phyloP scores from a whole-genome alignment of 257 asterid species.

The Jaltomata sinuosa region DNA sequence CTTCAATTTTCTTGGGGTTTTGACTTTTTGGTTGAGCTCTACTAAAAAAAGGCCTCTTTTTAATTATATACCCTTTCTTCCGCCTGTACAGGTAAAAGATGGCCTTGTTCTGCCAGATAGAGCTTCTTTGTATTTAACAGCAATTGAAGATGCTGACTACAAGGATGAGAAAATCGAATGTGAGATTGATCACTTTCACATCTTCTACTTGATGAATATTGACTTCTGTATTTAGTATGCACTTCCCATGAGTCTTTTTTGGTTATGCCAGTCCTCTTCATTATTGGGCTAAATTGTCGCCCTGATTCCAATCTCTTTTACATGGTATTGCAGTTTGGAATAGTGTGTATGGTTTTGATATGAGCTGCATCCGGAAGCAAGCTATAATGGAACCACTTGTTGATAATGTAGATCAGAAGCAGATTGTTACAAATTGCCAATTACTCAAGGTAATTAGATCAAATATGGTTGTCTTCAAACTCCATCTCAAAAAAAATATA shows the following conservation, averaged over 20 bases:
- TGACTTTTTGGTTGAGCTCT: background rate
- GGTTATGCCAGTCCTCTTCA: background rate
- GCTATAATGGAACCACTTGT: constrained; percentile 85
- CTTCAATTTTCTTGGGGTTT: background rate
- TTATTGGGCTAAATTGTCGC: background rate
- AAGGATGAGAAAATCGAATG: constrained; percentile 95
- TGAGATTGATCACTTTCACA: constrained; percentile 27
- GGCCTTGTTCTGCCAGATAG: constrained; percentile 85
- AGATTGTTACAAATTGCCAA: constrained; percentile 79
- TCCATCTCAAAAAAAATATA: background rate
- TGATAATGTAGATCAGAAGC: constrained; percentile 81
- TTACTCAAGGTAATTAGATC: constrained; percentile 58
- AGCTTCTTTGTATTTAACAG: constrained; percentile 76
- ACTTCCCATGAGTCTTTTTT: background rate
- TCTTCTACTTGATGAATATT: constrained; percentile 9
- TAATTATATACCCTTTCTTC: background rate
- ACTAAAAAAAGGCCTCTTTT: background rate
- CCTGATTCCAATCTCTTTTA: background rate
- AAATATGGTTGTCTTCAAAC: background rate
- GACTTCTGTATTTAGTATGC: background rate
- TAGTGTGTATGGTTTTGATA: constrained; percentile 81
- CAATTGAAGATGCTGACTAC: constrained; percentile 97
- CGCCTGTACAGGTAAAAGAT: constrained; percentile 38
- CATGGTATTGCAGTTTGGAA: constrained; percentile 57
- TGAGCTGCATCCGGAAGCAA: constrained; percentile 95